Base-by-base conservation (phyloP, 345 rosid genomes). In the Ceriops tagal region DNA sequence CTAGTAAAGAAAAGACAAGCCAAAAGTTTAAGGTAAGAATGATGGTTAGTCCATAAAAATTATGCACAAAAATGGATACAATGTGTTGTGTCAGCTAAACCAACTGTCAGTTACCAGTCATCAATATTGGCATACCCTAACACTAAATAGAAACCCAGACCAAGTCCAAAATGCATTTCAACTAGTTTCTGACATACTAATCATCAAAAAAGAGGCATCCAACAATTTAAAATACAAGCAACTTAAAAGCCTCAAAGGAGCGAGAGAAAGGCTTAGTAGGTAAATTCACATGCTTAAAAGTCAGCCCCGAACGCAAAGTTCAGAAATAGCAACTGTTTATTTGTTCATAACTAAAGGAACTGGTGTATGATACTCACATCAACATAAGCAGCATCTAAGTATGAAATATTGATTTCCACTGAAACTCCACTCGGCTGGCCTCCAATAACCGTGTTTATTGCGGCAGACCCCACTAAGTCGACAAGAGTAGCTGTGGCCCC, bases 401-500 rank as follows among this genome's bases (percentile, higher is more conserved):
- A 93, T 22, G 98, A 85, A 65, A 93, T 82, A 66, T 84, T 93
- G 74, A 93, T 91, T 78, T 91, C 97, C 1, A 93, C 92, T 0
- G 98, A 93, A 73, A 89, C 97, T 3, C 98, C 96, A 0, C 78
- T 78, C 16, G 19, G 1, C 1, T 80, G 47, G 62, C 51, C 75
- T 67, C 97, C 98, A 53, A 73, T 67, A 26, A 43, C 49, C 19
- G 91, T 88, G 67, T 7, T 80, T 34, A 91, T 79, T 15, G 72
- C 96, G 66, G 96, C 92, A 2, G 97, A 88, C 5, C 98, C 96
- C 61, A 89, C 83, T 83, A 91, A 28, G 74, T 93, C 98, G 74
- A 93, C 98, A 24, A 93, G 79, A 1, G 92, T 83, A 1, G 92
- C 97, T 2, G 95, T 93, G 30, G 96, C 98, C 70, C 98, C 98